Base-by-base conservation (phyloP, 352 stramenopile species). In the Pythium brachiatum region DNA sequence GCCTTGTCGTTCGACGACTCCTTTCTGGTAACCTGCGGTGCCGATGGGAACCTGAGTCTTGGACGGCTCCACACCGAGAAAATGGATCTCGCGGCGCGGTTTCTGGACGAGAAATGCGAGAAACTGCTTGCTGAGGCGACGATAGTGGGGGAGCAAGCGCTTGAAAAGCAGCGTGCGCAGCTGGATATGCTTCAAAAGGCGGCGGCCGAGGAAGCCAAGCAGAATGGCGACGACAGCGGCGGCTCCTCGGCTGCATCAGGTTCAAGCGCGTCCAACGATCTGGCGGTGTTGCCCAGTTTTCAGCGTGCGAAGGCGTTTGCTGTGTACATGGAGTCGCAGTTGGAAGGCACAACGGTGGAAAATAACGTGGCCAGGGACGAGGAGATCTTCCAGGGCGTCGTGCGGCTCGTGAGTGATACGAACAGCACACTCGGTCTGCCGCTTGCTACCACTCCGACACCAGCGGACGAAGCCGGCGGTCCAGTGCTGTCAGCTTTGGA, bases 1-100 rank as follows among this genome's bases (percentile, higher is more conserved):
- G 72, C 75, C n/a, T 53, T 91, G 34, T 94, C 82, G 15, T 97
- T 89, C 32, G 90, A 97, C 66, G 88, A 96, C 47, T 82, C 78
- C 29, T 96, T 88, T 29, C 64, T 94, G 1, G 27, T 97, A 16
- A 75, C 78, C 25, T 75, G 71, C 5, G 90, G 88, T 13, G 68
- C 57, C 20, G 90, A 97, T 47, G 88, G 90, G 7, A 83, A 91
- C 32, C 48, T 97, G 4, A 89, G 81, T 25, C 73, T 94, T 43
- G 76, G 75, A 29, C 78, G 86, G 12, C 39, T 96, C 1, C 58
- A 89, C 50, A 68, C 50, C n/a, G 77, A 88, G 16, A 84, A 86
- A 44, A 53, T 92, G 23, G 70, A 75, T 3, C 64, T 78, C n/a
- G 64, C 73, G 0, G 70, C 83, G 0, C 63, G 68, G 23, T 53